Evolutionary conservation across 495 filamentous ascomycete species (phyloP), one percentile per base, ranked within the genome.

Genomic region (Xylaria cubensis): DNA sequence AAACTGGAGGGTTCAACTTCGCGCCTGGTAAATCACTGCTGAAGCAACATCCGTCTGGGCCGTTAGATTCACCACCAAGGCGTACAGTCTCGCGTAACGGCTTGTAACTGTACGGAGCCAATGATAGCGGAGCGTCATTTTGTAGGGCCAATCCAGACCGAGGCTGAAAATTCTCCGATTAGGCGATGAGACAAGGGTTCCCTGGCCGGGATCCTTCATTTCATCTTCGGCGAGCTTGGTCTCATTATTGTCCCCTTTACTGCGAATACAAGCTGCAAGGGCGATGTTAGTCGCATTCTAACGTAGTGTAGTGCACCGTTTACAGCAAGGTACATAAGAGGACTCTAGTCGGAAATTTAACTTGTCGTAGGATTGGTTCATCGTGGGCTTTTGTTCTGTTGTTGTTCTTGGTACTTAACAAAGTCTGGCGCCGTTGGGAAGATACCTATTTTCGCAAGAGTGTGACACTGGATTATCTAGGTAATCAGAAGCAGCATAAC

Each of bases 101-200:
- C 61, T 29, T 41, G 32, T 64, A 39, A 64, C 61, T 64, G 61
- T 29, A 64, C 61, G 61, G 61, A 64, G 39, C 61, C 61, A 64
- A 64, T 64, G 32, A 21, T 24, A 61, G 58, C 58, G 19, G 32
- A 61, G 58, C 58, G 58, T 61, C 32, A 61, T 61, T 61, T 34
- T 61, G 21, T 44, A 44, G 68, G 46, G 19, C 58, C 58, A 17
- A 53, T 48, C 29, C 59, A 63, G 53, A 44, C 58, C 46, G 61
- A 62, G 59, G 32, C 59, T 41, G 61, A 42, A 71, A 63, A 64
- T 64, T 71, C 69, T 64, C 69, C 69, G 69, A 62, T 8, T 64
- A 71, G 59, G 69, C 61, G 69, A 71, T 51, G 50, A 34, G 69
- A 36, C 59, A 55, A 55, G 62, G 34, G n/a, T 64, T 48, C 68